Evolutionary conservation across 495 filamentous ascomycete species (phyloP), one percentile per base, ranked within the genome.

Genomic region (Penicillium crystallinum): DNA sequence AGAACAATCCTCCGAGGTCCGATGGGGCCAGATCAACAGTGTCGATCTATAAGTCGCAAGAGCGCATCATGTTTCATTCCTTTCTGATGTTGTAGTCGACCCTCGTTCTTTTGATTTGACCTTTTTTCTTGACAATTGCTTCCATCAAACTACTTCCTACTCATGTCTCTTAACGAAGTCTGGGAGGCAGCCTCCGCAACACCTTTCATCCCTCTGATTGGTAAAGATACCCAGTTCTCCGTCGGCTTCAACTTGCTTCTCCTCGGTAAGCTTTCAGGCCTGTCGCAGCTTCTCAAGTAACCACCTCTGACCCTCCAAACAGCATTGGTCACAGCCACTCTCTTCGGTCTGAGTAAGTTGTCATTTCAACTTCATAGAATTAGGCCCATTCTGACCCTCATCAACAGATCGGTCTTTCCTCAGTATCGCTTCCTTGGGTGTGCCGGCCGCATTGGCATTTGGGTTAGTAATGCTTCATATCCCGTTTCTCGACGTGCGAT

Each of bases 131-230:
- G 34, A 6, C 34, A 36, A 36, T 36, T 36, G n/a, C 1, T 36
- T 17, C 17, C 12, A 37, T 25, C 46, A 41, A 38, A 29, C 55
- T 30, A 33, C 15, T 38, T 46, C 40, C 22, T 17, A 51, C 61
- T 62, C 65, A 79, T 81, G 76, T 89, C 90, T 77, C 69, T 96
- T 66, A 85, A 85, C 69, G 82, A 90, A 67, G 78, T 92, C 68
- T 96, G 91, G 91, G 86, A 92, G 75, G 86, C 86, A 77, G 87
- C 90, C 67, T 81, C 85, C 64, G 80, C 82, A 78, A 84, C 81
- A 70, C 89, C 92, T 48, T 97, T 90, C 75, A 64, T 82, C 49
- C 91, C 95, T 36, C 70, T 84, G 29, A 75, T 97, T 49, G 78
- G 82, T 54, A 98, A 97, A 73, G 82, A 82, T 61, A 81, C 70